These are phyloP conservation scores for Morella rubra DNA, from an alignment of 306 rosid species.

Conservation along the genomic window DNA sequence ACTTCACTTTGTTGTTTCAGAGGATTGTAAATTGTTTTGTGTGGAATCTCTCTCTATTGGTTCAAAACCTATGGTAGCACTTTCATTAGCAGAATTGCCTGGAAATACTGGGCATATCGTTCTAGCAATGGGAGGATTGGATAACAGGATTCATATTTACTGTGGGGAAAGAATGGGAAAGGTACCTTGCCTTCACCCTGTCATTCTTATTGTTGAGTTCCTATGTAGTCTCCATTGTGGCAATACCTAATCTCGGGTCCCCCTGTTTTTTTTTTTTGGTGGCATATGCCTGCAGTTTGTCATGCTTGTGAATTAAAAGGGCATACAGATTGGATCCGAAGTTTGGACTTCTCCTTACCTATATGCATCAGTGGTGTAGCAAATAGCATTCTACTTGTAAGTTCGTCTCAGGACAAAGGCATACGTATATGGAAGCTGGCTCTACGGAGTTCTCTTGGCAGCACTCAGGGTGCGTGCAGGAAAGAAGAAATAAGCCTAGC, in stretches of 20 bases:
- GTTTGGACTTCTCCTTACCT: slow-evolving; percentile 93
- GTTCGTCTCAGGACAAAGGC: slow-evolving; percentile 91
- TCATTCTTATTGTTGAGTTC: slow-evolving; percentile 22
- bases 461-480: slow-evolving; percentile 37
- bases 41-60: slow-evolving; percentile 74
- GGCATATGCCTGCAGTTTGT: slow-evolving; percentile 45
- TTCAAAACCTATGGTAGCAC: slow-evolving; percentile 81
- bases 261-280: slow-evolving; percentile 19
- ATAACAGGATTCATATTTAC: slow-evolving; percentile 90
- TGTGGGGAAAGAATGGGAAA: slow-evolving; percentile 76
- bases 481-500: slow-evolving; percentile 64
- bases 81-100: slow-evolving; percentile 82
- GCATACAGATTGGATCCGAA: slow-evolving; percentile 96
- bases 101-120: slow-evolving; percentile 60
- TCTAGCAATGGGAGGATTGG: slow-evolving; percentile 96
- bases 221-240: slow-evolving; percentile 9
- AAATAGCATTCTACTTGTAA: slow-evolving; percentile 69
- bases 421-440: slow-evolving; percentile 90
- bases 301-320: slow-evolving; percentile 87
- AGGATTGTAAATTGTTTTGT: slow-evolving; percentile 60
- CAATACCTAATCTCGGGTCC: neutral
- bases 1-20: slow-evolving; percentile 41
- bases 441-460: slow-evolving; percentile 34
- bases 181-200: slow-evolving; percentile 39
- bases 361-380: slow-evolving; percentile 44